Evolutionary conservation across 75 land plant genomes (phyloP).

Genomic region (Sequoia sempervirens): DNA sequence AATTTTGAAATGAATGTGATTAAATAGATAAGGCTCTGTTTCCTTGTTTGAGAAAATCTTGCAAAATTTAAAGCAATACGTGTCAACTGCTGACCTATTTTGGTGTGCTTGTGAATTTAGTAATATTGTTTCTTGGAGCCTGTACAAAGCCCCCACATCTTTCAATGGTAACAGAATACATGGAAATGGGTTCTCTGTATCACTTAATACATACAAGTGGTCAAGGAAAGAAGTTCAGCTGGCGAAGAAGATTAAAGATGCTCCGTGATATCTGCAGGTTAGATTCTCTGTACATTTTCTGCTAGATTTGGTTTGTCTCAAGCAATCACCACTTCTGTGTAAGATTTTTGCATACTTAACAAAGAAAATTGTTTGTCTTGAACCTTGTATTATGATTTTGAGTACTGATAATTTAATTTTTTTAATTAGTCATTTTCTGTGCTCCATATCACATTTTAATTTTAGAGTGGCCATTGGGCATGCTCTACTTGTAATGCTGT

Average conservation of each 20-base stretch:
- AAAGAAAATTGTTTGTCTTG: neutral
- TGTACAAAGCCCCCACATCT: conserved; percentile 92
- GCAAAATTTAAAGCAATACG: neutral
- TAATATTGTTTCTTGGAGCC: conserved; percentile 91
- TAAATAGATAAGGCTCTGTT: neutral
- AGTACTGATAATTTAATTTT: neutral
- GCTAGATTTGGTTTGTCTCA: neutral
- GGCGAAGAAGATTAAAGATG: conserved; percentile 90
- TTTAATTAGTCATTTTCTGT: neutral
- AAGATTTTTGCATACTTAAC: neutral
- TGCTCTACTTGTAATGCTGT: neutral
- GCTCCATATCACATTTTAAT: neutral
- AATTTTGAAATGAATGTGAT: neutral
- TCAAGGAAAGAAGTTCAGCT: conserved; percentile 79
- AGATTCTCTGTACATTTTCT: neutral
- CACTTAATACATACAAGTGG: conserved; percentile 75
- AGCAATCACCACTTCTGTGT: neutral
- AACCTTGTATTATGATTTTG: neutral
- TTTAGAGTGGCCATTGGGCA: neutral
- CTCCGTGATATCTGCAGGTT: conserved; percentile 97
- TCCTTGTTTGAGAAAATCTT: neutral
- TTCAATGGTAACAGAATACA: conserved; percentile 95
- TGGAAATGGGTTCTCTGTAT: conserved; percentile 93
- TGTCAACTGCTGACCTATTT: neutral
- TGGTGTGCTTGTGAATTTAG: conserved; percentile 25